These are phyloP conservation scores for Bremia lactucae DNA, from an alignment of 352 stramenopile species.

Conservation along the genomic window DNA sequence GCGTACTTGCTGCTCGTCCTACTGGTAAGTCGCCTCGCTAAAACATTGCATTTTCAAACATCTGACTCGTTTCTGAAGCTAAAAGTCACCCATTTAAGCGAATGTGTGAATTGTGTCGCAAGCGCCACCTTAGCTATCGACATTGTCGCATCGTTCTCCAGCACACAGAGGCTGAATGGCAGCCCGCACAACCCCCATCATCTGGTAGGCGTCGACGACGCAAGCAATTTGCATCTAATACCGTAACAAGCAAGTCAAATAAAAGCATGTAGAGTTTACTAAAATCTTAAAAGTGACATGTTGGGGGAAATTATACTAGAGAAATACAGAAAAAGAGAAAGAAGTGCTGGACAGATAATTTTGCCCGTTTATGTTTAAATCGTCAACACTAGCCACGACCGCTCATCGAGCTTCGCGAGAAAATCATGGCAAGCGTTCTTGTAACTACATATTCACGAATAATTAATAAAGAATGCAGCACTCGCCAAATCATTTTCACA, in stretches of 20 bases:
- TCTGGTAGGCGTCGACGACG: slow-evolving; percentile 15
- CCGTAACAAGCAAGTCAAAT: slow-evolving; percentile 18
- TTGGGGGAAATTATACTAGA: background rate
- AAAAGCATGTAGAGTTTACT: no score
- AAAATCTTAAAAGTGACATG: slow-evolving; percentile 9
- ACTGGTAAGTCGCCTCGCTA: slow-evolving; percentile 11
- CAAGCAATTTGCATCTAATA: slow-evolving; percentile 13
- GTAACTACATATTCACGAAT: no score
- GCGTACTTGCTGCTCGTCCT: slow-evolving; percentile 9
- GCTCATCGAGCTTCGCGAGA: no score
- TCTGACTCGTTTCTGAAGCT: background rate
- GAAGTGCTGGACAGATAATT: no score
- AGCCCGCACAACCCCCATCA: slow-evolving; percentile 17
- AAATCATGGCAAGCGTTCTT: no score
- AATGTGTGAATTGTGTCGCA: slow-evolving; percentile 61
- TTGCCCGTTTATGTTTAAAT: no score
- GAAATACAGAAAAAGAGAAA: no score
- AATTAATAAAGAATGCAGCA: no score
- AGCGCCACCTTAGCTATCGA: slow-evolving; percentile 52
- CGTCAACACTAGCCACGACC: no score
- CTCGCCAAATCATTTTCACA: no score
- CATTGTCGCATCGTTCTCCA: slow-evolving; percentile 54
- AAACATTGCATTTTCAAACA: background rate
- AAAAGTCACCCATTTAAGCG: slow-evolving; percentile 33
- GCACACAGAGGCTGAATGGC: slow-evolving; percentile 64